These are phyloP conservation scores for Emydomyces testavorans DNA, from an alignment of 2,329 filamentous ascomycete species.

Conservation along the genomic window DNA sequence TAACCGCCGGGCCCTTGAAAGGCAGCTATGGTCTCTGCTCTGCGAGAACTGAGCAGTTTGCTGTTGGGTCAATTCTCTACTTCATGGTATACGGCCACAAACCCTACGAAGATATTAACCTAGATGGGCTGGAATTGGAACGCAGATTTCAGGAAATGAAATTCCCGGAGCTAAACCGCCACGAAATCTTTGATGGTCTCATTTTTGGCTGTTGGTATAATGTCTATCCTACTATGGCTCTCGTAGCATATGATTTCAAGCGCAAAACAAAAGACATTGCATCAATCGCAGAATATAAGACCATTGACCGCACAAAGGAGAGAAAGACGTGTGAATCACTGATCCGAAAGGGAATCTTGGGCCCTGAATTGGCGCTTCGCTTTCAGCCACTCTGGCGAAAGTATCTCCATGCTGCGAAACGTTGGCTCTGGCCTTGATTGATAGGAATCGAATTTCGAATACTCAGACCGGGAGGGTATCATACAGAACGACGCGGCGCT, in stretches of 20 bases:
- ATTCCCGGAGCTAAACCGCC: conserved; percentile 17
- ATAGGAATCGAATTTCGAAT: no score
- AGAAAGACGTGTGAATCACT: conserved; percentile 10
- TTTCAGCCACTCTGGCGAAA: conserved; percentile 11
- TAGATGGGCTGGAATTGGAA: conserved; percentile 5
- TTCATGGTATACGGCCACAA: conserved; percentile 19
- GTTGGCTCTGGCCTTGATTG: no score
- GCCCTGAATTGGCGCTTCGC: conserved; percentile 10
- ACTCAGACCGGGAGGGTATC: no score
- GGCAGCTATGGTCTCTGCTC: conserved; percentile 18
- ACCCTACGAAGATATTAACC: conserved; percentile 13
- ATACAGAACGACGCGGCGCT: no score
- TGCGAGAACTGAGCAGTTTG: conserved; percentile 19
- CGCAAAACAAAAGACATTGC: conserved; percentile 16
- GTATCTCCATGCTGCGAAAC: conserved; percentile 11
- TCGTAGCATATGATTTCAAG: conserved; percentile 18
- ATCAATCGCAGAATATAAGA: conserved; percentile 11
- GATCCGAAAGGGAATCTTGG: conserved; percentile 11
- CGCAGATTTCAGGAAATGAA: conserved; percentile 16
- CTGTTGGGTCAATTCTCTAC: conserved; percentile 17
- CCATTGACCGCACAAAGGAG: conserved; percentile 9
- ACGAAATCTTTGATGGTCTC: conserved; percentile 17
- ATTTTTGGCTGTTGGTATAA: conserved; percentile 18
- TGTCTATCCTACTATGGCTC: conserved; percentile 19
- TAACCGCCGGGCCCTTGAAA: conserved; percentile 15